Evolutionary conservation across 441 rosid species (phyloP).

Genomic region (Isatis lusitanica): DNA sequence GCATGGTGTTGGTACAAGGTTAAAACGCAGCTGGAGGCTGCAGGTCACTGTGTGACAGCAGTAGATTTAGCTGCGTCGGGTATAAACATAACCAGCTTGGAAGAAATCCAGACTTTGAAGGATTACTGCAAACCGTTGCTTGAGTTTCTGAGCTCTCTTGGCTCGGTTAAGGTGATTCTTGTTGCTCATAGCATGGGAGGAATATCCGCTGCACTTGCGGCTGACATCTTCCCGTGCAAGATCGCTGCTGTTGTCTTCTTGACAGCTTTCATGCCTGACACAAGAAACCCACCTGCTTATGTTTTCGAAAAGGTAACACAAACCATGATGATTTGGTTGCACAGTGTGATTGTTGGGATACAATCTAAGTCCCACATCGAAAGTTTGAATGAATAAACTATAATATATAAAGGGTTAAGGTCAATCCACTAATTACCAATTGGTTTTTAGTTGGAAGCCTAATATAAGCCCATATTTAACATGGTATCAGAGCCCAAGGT

Average conservation of each 20-base stretch:
- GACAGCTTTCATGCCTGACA: conserved; percentile 59
- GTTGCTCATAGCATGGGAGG: conserved; percentile 75
- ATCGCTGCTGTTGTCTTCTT: conserved; percentile 50
- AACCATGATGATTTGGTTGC: background rate
- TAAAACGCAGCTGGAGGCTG: conserved; percentile 43
- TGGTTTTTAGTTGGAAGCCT: no score
- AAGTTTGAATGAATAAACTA: no score
- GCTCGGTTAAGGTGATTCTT: conserved; percentile 39
- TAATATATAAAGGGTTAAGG: no score
- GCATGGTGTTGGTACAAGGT: conserved; percentile 65
- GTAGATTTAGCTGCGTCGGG: conserved; percentile 53
- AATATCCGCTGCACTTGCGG: conserved; percentile 45
- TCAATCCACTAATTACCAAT: no score
- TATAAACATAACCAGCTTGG: conserved; percentile 33
- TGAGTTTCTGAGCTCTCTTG: conserved; percentile 39
- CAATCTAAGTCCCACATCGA: no score
- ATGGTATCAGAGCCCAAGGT: no score
- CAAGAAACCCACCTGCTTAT: background rate
- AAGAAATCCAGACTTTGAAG: conserved; percentile 33
- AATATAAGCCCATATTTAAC: no score
- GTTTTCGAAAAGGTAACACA: background rate
- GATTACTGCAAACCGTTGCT: conserved; percentile 50
- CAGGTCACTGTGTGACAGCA: conserved; percentile 47
- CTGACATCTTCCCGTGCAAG: conserved; percentile 54
- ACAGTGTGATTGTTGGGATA: no score